Evolutionary conservation across 768 basidiomycete species (phyloP), one percentile per base, ranked within the genome.

Genomic region (Chalciporus pseudorubinellus): DNA sequence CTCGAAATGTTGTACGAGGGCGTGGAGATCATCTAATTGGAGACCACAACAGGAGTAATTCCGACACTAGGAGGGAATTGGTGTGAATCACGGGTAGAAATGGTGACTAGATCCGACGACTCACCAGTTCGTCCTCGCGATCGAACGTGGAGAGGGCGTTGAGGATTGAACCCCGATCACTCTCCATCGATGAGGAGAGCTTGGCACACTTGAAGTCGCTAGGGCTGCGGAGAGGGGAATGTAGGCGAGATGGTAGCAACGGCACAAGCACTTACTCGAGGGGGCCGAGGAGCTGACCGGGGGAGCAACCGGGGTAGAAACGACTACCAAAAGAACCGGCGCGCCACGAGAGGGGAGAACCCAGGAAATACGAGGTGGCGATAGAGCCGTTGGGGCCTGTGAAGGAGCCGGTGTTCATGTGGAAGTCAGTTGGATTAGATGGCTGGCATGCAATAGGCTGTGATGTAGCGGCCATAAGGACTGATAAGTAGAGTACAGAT

Each of bases 21-120:
- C 87, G 54, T 90, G 87, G 0, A 90, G 77, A 60, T 90, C 87
- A 28, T 78, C 76, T 16, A 92, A 78, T 56, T 85, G 79, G 45
- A 88, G 72, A 10, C 92, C 92, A 64, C 93, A 97, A 71, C 94
- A 97, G 1, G 84, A 84, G 73, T 93, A 97, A 67, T 95, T 86
- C 57, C 87, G 84, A 68, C 89, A 92, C 83, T 87, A 52, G 42
- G 22, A 3, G 8, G 28, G 52, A 0, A 31, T 56, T 44, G 40
- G 29, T 13, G 52, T 8, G 8, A 45, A 16, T 39, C n/a, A 20
- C 43, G 8, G 12, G 39, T 7, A 12, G 28, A 4, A 36, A 1
- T 19, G 21, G 38, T 8, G 42, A 12, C 1, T 20, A 11, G 1
- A 2, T 1, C 0, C 24, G 20, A 20, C 6, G 10, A 77, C 82